Base-by-base conservation (phyloP, 345 rosid genomes). In the Populus davidiana region DNA sequence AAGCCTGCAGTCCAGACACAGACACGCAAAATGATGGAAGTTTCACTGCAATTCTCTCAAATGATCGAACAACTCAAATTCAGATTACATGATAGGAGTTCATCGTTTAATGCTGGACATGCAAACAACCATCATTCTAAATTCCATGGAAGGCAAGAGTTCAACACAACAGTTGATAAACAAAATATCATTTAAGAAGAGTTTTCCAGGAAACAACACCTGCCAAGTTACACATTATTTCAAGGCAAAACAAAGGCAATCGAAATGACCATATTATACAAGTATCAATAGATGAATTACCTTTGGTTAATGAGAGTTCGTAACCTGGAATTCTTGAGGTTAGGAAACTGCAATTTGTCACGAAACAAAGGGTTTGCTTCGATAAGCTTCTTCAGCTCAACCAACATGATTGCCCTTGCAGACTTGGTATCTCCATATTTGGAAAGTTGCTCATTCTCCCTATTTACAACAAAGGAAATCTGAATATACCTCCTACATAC, bases 401-500 rank as follows among this genome's bases (percentile, higher is more conserved):
- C 94, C 85, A 93, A 83, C 99, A 96, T 93, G 69, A 93, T 96
- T 70, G 97, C 90, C 84, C 99, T 88, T 1, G 99, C 99, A 16
- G 99, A 92, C 86, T 96, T 96, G 2, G 98, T 96, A 80, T 96
- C 99, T 68, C 99, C 99, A 73, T 93, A 96, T 87, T 93, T 96
- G 25, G 98, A 96, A 71, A 96, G 84, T 78, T 96, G 99, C 81
- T 96, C 98, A 78, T 96, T 96, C 88, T 96, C 99, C 92, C 99
- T 96, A 79, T 39, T 68, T 44, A 72, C 43, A 86, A 78, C 59
- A 73, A 68, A 74, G 41, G 27, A 69, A 67, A 67, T 27, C 25
- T 73, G 41, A 64, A 33, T 27, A 56, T 69, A 75, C 33, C 56
- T 72, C 17, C 70, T 14, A 6, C 13, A 69, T 25, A 39, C 14